phyloP scores from a whole-genome alignment of 768 basidiomycete species.

The Serendipita vermifera region DNA sequence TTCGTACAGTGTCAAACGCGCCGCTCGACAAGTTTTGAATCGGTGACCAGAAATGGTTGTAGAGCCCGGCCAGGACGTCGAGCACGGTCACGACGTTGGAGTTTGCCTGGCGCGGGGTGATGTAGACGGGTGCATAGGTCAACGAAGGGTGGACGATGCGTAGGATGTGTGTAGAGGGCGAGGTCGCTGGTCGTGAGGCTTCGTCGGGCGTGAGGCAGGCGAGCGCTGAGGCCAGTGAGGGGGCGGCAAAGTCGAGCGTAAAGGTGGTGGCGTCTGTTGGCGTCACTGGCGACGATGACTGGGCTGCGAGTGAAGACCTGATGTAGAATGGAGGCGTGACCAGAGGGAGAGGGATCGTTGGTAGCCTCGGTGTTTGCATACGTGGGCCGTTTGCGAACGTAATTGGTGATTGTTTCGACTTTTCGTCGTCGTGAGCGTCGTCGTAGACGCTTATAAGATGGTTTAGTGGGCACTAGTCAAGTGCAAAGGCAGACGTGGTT shows the following conservation, averaged over 20 bases:
- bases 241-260: no score
- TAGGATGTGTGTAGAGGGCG: neutral
- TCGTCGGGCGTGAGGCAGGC: constrained; percentile 1
- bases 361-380: no score
- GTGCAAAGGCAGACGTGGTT: no score
- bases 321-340: no score
- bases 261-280: neutral
- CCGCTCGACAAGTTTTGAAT: neutral
- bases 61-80: neutral
- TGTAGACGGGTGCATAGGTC: neutral
- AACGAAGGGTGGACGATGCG: constrained; percentile 5
- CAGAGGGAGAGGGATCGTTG: no score
- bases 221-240: neutral
- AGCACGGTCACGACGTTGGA: neutral
- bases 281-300: no score
- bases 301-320: no score
- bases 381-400: no score
- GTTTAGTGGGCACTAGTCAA: no score
- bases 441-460: no score
- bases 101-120: neutral
- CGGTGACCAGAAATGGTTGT: neutral
- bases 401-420: no score
- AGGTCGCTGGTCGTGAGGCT: neutral
- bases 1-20: neutral
- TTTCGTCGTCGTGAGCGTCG: no score